Evolutionary conservation across 1,284 basidiomycete species (phyloP).

Genomic region (Athelia psychrophila): DNA sequence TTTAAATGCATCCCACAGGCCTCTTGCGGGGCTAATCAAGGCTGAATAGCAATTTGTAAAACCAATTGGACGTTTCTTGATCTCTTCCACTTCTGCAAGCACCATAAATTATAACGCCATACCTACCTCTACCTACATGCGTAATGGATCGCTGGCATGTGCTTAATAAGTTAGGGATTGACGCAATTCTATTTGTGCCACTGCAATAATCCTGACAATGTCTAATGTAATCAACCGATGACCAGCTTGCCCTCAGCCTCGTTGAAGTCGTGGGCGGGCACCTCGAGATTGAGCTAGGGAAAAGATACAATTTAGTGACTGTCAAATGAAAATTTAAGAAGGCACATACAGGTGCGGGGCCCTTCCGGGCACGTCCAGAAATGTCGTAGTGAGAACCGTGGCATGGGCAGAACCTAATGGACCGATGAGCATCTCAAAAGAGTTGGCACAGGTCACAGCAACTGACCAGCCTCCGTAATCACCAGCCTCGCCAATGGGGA

Average conservation of each 20-base stretch:
- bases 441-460: constrained; percentile 5
- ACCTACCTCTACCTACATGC: too few relatives aligned
- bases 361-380: constrained; percentile 92
- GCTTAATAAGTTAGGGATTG: not conserved
- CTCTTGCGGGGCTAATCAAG: too few relatives aligned
- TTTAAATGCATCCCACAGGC: too few relatives aligned
- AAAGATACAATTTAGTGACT: constrained; percentile 1
- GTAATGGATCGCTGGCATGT: too few relatives aligned
- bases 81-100: too few relatives aligned
- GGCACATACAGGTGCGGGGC: constrained; percentile 82
- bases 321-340: constrained; percentile 10
- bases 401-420: constrained; percentile 86
- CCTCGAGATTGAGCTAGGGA: constrained; percentile 90
- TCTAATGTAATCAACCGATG: constrained; percentile 68
- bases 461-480: constrained; percentile 95
- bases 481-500: constrained; percentile 97
- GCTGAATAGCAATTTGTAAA: too few relatives aligned
- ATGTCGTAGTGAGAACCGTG: constrained; percentile 99
- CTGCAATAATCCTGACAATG: constrained; percentile 22
- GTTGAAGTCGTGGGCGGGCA: constrained; percentile 85
- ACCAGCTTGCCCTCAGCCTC: constrained; percentile 87
- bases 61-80: too few relatives aligned
- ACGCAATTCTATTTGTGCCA: constrained; percentile 13
- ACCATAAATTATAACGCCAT: too few relatives aligned
- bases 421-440: constrained; percentile 8